phyloP scores from a whole-genome alignment of 2,329 filamentous ascomycete species.

The Aspergillus candidus region DNA sequence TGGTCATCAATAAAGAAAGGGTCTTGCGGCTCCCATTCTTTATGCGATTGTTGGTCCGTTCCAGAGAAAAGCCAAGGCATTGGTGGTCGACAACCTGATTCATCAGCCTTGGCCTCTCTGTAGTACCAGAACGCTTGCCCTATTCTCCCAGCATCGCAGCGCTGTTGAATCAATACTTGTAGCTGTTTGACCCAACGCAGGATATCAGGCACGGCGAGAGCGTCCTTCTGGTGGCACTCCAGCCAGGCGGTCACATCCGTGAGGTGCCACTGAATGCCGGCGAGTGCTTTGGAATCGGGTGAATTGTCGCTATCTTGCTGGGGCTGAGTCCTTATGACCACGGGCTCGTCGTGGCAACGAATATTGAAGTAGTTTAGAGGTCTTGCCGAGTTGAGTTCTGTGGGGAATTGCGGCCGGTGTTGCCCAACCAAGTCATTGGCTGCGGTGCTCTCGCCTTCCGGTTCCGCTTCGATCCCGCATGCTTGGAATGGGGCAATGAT shows the following conservation, averaged over 20 bases:
- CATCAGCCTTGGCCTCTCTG: no score
- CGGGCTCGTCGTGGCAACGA: neutral
- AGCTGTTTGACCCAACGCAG: neutral
- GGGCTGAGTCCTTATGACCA: neutral
- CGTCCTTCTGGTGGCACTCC: neutral
- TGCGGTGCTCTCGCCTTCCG: neutral
- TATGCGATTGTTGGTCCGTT: neutral
- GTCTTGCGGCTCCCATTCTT: neutral
- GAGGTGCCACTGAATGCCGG: neutral
- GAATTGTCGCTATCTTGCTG: neutral
- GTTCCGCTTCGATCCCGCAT: neutral
- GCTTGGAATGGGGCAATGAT: neutral
- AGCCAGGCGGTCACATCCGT: neutral
- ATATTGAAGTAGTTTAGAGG: neutral
- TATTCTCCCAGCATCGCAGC: neutral
- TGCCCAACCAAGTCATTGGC: neutral
- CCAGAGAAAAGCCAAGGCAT: neutral
- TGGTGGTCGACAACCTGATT: neutral
- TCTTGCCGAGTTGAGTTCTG: neutral
- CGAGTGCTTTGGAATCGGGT: neutral
- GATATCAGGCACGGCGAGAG: neutral
- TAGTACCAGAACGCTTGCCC: neutral
- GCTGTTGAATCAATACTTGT: neutral
- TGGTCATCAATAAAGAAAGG: neutral
- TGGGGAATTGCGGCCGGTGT: neutral